Percentiles rank a stretch among this genome's conserved stretches.
Conservation (phyloP, 2,329 filamentous ascomycete species). For the Colletotrichum godetiae region DNA sequence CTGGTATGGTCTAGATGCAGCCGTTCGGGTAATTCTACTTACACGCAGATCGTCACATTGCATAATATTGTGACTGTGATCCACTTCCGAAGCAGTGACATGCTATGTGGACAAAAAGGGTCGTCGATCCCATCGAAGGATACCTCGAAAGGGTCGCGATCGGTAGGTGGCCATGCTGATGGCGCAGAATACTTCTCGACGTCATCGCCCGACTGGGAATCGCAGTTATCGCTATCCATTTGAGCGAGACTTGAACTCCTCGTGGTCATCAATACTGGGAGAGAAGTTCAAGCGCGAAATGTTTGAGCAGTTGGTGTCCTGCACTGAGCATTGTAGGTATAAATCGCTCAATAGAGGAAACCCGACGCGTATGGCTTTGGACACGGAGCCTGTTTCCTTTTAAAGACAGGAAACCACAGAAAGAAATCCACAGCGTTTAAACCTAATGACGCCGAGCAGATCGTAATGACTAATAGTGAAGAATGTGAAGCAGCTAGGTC, state of each 20-base stretch:
- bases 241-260: background rate
- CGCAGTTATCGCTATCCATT: background rate
- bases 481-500: background rate
- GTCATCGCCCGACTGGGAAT: background rate
- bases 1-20: background rate
- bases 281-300: background rate
- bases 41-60: slow-evolving; percentile 83
- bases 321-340: background rate
- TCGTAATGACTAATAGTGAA: background rate
- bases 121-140: slow-evolving; percentile 80
- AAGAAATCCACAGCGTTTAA: background rate
- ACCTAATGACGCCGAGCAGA: background rate
- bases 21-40: slow-evolving; percentile 49
- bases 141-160: slow-evolving; percentile 72
- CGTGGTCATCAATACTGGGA: background rate
- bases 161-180: slow-evolving; percentile 15
- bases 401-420: background rate
- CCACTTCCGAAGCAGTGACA: slow-evolving; percentile 77
- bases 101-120: slow-evolving; percentile 78
- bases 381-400: background rate
- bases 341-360: background rate
- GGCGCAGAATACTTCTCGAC: background rate
- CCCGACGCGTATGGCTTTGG: background rate
- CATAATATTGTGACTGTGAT: slow-evolving; percentile 78
- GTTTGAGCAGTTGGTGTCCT: background rate